Conservation (phyloP, 2,329 filamentous ascomycete genomes). For the Verticillium isaacii region DNA sequence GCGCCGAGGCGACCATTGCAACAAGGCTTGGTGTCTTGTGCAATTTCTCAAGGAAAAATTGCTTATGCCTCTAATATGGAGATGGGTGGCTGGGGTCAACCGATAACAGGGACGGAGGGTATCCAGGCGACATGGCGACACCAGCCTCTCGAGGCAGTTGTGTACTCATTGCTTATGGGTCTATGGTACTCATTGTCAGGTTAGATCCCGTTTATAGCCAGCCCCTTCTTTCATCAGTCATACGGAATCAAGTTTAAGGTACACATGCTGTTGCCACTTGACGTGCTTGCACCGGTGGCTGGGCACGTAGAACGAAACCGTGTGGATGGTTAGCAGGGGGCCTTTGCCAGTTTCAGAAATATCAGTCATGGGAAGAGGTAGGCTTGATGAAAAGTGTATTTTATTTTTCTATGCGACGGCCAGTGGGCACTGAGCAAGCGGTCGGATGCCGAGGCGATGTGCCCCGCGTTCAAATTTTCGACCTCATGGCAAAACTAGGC, state of each 20-base stretch:
- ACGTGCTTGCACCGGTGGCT: not conserved
- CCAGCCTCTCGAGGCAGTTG: not conserved
- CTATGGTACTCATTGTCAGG: not conserved
- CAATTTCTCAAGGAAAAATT: not conserved
- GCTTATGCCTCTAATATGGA: not conserved
- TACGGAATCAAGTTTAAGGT: not conserved
- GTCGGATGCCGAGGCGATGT: constrained; percentile 41
- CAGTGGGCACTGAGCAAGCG: not conserved
- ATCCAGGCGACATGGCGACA: not conserved
- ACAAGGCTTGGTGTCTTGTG: not conserved
- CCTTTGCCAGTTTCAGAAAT: too few species aligned
- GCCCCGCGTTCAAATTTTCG: constrained; percentile 82
- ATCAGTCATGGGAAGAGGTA: too few species aligned
- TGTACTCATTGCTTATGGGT: too few species aligned
- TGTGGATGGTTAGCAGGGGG: too few species aligned
- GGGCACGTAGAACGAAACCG: too few species aligned
- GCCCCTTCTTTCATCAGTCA: not conserved
- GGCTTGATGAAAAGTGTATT: too few species aligned
- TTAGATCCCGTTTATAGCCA: not conserved
- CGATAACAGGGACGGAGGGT: not conserved
- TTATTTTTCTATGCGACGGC: not conserved
- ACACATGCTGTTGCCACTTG: too few species aligned
- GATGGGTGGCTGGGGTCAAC: not conserved
- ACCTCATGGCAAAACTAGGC: constrained; percentile 57
- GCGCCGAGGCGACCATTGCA: not conserved